Conservation (phyloP, 2,329 filamentous ascomycete genomes). For the Penicillium corylophilum region DNA sequence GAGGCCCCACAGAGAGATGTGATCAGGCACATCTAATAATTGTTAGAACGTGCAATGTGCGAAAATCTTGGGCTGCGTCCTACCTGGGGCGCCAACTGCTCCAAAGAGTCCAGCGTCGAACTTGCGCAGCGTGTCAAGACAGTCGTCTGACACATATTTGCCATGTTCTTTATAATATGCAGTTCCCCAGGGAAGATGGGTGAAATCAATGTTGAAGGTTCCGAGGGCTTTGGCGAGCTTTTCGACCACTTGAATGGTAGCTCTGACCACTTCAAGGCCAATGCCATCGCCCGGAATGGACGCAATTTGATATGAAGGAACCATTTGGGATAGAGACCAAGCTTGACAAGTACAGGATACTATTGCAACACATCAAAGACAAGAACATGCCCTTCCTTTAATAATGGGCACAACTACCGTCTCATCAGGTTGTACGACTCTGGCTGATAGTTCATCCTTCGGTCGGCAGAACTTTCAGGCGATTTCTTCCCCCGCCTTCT, state of each 20-base stretch:
- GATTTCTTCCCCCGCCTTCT: conserved; percentile 6
- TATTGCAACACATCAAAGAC: too few relatives aligned
- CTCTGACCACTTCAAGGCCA: conserved; percentile 61
- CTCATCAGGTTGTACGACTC: background rate
- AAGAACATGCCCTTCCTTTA: background rate
- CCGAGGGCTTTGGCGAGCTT: conserved; percentile 46
- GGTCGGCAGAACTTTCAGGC: conserved; percentile 24
- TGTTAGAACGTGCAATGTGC: conserved; percentile 3
- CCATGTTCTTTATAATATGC: conserved; percentile 50
- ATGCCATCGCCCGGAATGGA: conserved; percentile 65
- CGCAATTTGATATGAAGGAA: conserved; percentile 51
- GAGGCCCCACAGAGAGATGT: conserved; percentile 58
- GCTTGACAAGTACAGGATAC: too few relatives aligned
- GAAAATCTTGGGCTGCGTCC: background rate
- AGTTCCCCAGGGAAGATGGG: conserved; percentile 43
- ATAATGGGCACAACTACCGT: background rate
- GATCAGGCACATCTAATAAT: conserved; percentile 52
- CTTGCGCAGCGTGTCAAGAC: conserved; percentile 50
- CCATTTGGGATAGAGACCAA: too few relatives aligned
- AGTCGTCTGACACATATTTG: conserved; percentile 54
- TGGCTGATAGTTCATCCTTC: conserved; percentile 11
- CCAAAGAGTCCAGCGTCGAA: conserved; percentile 60
- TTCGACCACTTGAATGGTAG: conserved; percentile 50
- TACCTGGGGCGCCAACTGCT: conserved; percentile 58
- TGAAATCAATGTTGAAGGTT: conserved; percentile 53